Conservation (phyloP, 140 eudicot species). For the Flaveria floridana region DNA sequence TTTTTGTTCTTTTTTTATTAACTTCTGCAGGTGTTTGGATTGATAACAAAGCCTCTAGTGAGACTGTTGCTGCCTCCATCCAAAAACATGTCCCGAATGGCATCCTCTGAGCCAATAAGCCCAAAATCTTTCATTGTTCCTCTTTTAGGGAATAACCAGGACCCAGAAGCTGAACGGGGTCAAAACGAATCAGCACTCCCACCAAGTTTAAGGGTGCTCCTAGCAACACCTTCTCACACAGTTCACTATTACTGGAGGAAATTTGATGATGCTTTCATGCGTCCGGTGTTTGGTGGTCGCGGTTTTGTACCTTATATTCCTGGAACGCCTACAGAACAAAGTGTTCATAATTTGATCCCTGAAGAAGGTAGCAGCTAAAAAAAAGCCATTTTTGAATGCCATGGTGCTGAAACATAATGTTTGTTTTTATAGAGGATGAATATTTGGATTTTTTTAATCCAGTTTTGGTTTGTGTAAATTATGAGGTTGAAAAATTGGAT, state of each 20-base stretch:
- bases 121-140: conserved; percentile 64
- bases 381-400: not conserved
- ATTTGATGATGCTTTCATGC: conserved; percentile 84
- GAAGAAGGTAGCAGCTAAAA: conserved; percentile 32
- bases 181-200: conserved; percentile 41
- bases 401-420: conserved; percentile 23
- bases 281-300: conserved; percentile 93
- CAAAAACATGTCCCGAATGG: conserved; percentile 41
- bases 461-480: conserved; percentile 40
- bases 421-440: conserved; percentile 19
- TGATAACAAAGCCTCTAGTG: conserved; percentile 82
- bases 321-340: conserved; percentile 80
- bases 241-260: conserved; percentile 91
- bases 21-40: conserved; percentile 73
- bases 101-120: conserved; percentile 58
- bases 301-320: conserved; percentile 81
- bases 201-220: conserved; percentile 53
- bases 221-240: conserved; percentile 64
- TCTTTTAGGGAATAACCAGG: conserved; percentile 50
- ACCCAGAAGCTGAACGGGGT: conserved; percentile 45
- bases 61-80: conserved; percentile 64
- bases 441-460: conserved; percentile 14
- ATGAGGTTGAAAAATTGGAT: conserved; percentile 9
- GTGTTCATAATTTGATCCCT: conserved; percentile 39
- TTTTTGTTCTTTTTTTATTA: not conserved